Evolutionary conservation across 2,329 filamentous ascomycete genomes (phyloP).

Genomic region (Epichloe gansuensis): DNA sequence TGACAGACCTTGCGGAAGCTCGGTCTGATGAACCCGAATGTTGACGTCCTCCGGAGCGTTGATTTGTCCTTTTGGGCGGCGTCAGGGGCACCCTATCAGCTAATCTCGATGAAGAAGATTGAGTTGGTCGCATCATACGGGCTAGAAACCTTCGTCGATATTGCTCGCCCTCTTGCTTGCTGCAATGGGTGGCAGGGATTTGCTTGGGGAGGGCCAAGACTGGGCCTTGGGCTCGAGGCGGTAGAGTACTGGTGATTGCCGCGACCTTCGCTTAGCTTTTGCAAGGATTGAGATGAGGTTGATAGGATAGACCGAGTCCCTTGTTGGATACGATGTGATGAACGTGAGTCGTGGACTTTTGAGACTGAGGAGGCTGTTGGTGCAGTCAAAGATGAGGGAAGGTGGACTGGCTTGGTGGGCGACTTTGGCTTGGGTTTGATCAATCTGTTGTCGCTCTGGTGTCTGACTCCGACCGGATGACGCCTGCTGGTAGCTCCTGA

Average conservation of each 20-base stretch:
- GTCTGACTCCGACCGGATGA: constrained; percentile 27
- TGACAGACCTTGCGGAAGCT: neutral
- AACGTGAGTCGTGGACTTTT: constrained; percentile 30
- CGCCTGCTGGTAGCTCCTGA: constrained; percentile 30
- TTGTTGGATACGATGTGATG: constrained; percentile 17
- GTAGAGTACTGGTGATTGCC: constrained; percentile 35
- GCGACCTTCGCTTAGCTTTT: constrained; percentile 17
- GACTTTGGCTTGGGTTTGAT: constrained; percentile 53
- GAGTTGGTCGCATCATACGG: constrained; percentile 72
- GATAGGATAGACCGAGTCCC: constrained; percentile 22
- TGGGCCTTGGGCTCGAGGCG: constrained; percentile 34
- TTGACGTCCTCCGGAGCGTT: constrained; percentile 7
- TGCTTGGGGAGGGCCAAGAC: constrained; percentile 49
- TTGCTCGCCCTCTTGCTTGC: constrained; percentile 31
- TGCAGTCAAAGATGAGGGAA: constrained; percentile 55
- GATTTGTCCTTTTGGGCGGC: constrained; percentile 31
- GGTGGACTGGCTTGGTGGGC: constrained; percentile 53
- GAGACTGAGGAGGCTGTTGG: constrained; percentile 59
- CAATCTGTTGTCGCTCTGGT: constrained; percentile 29
- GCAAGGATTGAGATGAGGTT: constrained; percentile 24
- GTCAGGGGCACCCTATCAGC: constrained; percentile 46
- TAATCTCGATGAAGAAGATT: constrained; percentile 54
- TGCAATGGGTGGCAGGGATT: constrained; percentile 13
- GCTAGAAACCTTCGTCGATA: constrained; percentile 62
- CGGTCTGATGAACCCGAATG: neutral